A percentile compares a stretch with the other conserved stretches of the same genome.
These are phyloP conservation scores for Pseudogymnoascus sp. DNA, from an alignment of 2,329 filamentous ascomycete genomes.

Conservation along the genomic window DNA sequence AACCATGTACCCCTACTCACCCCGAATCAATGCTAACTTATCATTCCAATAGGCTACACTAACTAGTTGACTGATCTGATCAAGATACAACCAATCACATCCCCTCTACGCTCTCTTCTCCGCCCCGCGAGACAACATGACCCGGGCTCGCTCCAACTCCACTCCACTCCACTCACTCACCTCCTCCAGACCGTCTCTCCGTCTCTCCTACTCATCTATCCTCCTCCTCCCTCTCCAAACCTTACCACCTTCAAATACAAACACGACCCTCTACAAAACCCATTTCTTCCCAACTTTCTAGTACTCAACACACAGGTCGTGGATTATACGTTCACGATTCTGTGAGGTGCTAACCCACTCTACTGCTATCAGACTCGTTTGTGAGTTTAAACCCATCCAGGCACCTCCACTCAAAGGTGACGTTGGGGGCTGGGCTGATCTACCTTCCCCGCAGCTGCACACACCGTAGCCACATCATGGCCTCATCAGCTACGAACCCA, in stretches of 20 bases:
- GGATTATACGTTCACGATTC: slow-evolving; percentile 6
- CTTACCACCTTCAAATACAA: slow-evolving; percentile 16
- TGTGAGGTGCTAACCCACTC: neutral
- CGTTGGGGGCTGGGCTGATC: slow-evolving; percentile 9
- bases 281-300: neutral
- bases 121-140: neutral
- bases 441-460: slow-evolving; percentile 3
- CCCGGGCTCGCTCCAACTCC: slow-evolving; percentile 12
- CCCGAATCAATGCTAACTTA: no score
- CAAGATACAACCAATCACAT: neutral
- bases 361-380: neutral
- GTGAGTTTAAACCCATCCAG: neutral
- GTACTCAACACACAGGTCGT: slow-evolving; percentile 2
- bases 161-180: neutral
- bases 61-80: neutral
- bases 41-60: neutral
- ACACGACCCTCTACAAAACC: neutral
- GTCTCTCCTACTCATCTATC: slow-evolving; percentile 14
- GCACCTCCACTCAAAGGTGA: neutral
- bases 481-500: slow-evolving; percentile 32
- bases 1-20: no score
- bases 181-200: slow-evolving; percentile 13
- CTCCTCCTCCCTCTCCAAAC: slow-evolving; percentile 16
- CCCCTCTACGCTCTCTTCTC: neutral
- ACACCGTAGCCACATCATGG: slow-evolving; percentile 23